Evolutionary conservation across 169 alveolate genomes (phyloP).

Genomic region (Cyclospora cayetanensis): DNA sequence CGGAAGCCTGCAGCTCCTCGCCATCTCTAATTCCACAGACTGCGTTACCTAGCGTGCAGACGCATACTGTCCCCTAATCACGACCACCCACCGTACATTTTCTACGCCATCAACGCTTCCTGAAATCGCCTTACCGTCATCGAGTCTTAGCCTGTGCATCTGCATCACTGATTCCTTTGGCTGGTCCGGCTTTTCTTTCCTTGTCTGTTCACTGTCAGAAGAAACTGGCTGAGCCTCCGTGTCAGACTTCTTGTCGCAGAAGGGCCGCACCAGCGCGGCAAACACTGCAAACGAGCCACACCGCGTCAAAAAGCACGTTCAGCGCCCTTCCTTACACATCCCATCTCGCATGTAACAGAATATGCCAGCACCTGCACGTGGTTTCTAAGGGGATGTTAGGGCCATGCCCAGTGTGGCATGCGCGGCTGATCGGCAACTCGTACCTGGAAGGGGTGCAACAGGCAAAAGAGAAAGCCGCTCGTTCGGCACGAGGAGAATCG

Average conservation of each 20-base stretch:
- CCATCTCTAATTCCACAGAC: not conserved
- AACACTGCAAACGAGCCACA: slow-evolving; percentile 28
- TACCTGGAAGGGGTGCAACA: slow-evolving; percentile 57
- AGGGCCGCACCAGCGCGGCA: not conserved
- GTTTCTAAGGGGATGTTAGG: too few relatives aligned
- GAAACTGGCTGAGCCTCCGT: not conserved
- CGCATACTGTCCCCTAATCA: too few relatives aligned
- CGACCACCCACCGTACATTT: too few relatives aligned
- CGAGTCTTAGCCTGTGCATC: slow-evolving; percentile 53
- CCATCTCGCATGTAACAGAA: too few relatives aligned
- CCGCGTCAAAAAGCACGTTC: too few relatives aligned
- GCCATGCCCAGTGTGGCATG: too few relatives aligned
- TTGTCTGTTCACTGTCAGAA: not conserved
- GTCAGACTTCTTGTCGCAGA: not conserved
- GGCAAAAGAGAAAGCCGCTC: slow-evolving; percentile 48
- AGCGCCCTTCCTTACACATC: too few relatives aligned
- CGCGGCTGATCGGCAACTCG: too few relatives aligned
- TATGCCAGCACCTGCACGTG: too few relatives aligned
- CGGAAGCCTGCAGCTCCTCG: not conserved
- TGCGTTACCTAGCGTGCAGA: not conserved
- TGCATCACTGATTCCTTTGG: slow-evolving; percentile 34
- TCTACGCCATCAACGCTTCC: too few relatives aligned
- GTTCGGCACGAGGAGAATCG: slow-evolving; percentile 15
- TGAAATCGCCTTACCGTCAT: slow-evolving; percentile 62
- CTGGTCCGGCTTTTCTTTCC: slow-evolving; percentile 8